Conservation (phyloP, 768 basidiomycete genomes). For the Kwoniella dejecticola region DNA sequence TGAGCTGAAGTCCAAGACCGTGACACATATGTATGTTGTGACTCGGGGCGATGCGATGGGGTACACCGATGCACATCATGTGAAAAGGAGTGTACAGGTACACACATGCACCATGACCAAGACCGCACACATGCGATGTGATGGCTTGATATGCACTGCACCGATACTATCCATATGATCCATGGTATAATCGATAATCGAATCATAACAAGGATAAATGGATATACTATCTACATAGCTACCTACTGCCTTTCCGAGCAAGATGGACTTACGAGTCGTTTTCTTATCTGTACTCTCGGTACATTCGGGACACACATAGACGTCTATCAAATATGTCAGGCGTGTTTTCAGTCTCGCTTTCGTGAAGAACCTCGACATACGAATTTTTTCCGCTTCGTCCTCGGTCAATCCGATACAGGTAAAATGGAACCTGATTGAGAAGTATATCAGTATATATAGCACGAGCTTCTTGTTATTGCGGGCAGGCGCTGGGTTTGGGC, state of each 20-base stretch:
- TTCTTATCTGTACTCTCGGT: constrained; percentile 28
- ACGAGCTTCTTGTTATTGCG: too few species aligned
- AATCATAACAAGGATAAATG: constrained; percentile 5
- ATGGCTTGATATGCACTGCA: neutral
- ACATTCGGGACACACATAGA: constrained; percentile 36
- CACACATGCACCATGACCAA: neutral
- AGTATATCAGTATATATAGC: too few species aligned
- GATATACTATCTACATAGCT: constrained; percentile 21
- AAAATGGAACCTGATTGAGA: constrained; percentile 44
- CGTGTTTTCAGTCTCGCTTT: neutral
- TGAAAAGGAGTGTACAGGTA: too few species aligned
- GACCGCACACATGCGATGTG: neutral
- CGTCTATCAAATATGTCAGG: constrained; percentile 26
- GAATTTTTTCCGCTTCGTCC: constrained; percentile 36
- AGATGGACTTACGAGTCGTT: constrained; percentile 34
- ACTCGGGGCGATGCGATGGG: too few species aligned
- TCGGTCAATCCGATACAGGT: constrained; percentile 35
- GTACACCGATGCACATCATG: too few species aligned
- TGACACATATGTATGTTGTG: too few species aligned
- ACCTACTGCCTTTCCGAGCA: neutral
- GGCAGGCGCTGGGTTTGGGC: too few species aligned
- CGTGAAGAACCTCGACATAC: constrained; percentile 26
- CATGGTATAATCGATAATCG: neutral
- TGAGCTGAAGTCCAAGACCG: constrained; percentile 11
- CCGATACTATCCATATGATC: constrained; percentile 8